Percentiles rank a stretch among this genome's conserved stretches.
Evolutionary conservation across 345 rosid species (phyloP).

Genomic region (Excoecaria agallocha): DNA sequence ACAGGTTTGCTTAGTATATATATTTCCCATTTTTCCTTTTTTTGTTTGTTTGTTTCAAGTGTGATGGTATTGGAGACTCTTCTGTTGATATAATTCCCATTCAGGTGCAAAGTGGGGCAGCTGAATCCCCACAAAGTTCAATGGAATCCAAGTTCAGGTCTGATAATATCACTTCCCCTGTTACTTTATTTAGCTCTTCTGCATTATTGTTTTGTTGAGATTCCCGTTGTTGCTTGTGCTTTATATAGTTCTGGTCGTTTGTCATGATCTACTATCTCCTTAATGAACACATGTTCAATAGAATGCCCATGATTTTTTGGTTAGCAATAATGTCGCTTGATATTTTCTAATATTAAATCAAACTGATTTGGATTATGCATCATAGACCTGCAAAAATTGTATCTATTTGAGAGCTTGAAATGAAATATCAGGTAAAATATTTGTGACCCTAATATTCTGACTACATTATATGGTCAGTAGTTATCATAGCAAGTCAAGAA

Average conservation of each 20-base stretch:
- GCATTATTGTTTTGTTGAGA: not conserved
- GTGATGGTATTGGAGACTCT: not conserved
- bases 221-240: not conserved
- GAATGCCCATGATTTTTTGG: not conserved
- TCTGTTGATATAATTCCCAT: conserved; percentile 1
- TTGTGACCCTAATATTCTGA: not conserved
- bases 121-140: conserved; percentile 36
- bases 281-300: not conserved
- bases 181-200: not conserved
- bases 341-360: not conserved
- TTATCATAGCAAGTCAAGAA: not conserved
- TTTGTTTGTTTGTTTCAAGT: not conserved
- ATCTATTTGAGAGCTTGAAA: conserved; percentile 46
- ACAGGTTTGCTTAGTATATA: conserved; percentile 34
- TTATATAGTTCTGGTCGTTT: not conserved
- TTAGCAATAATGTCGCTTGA: not conserved
- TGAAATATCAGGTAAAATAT: conserved; percentile 34
- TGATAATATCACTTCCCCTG: conserved; percentile 8
- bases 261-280: not conserved
- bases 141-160: conserved; percentile 50
- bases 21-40: not conserved
- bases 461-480: conserved; percentile 2
- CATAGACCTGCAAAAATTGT: conserved; percentile 35
- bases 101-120: conserved; percentile 33
- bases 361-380: conserved; percentile 19